Conservation (phyloP, 106 monocot species). For the Acorus calamus region DNA sequence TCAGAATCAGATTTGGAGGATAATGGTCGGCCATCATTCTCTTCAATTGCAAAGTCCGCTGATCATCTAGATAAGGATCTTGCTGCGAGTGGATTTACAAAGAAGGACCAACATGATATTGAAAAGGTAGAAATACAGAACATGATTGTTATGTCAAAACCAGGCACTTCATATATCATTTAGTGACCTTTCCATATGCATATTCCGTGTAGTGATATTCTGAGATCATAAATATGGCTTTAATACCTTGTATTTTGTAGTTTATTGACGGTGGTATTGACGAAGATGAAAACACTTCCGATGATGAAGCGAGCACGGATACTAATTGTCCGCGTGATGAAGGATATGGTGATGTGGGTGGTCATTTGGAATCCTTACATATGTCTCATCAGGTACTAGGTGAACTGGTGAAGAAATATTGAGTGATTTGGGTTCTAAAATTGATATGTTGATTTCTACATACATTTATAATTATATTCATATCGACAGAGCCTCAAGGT, state of each 20-base stretch:
- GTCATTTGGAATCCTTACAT: conserved; percentile 19
- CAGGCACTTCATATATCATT: no score
- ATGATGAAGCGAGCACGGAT: conserved; percentile 20
- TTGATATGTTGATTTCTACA: no score
- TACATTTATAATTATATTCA: no score
- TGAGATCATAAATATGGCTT: no score
- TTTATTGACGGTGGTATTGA: conserved; percentile 47
- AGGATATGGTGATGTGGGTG: conserved; percentile 12
- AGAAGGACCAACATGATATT: conserved; percentile 75
- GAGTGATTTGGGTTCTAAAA: no score
- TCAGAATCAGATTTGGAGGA: conserved; percentile 40
- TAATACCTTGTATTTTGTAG: conserved; percentile 15
- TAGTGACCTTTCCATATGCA: no score
- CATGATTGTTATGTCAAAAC: no score
- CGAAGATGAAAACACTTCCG: conserved; percentile 16
- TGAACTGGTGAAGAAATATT: not conserved
- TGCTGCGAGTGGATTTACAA: conserved; percentile 94
- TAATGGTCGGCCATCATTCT: conserved; percentile 61
- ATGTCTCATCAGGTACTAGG: conserved; percentile 31
- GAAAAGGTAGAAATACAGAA: conserved; percentile 44
- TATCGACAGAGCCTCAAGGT: no score
- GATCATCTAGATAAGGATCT: conserved; percentile 84
- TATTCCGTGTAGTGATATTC: no score
- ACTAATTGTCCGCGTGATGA: not conserved
- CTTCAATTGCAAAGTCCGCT: conserved; percentile 53